Base-by-base conservation (phyloP, 169 alveolate species). In the Fabrea salina region DNA sequence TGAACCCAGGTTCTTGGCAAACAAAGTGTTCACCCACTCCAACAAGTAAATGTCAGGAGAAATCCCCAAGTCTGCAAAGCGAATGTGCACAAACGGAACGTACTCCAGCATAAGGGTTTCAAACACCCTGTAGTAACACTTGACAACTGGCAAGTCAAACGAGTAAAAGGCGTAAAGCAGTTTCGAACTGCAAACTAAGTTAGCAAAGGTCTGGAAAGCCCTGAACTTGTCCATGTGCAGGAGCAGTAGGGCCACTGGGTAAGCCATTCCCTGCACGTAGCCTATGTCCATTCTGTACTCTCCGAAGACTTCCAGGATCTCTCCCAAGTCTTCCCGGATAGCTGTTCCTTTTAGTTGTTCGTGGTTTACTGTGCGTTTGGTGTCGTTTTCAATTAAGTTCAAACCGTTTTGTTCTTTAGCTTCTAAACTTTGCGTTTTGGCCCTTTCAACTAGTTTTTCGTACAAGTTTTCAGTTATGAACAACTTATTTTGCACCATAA, bases 221-320 rank as follows among this genome's bases (percentile, higher is more conserved):
- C 72, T 70, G 59, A 76, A 88, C 76, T 83, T 86, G 35, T 86
- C 93, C 86, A 85, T 82, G 59, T 91, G 83, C 49, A 91, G 57
- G 16, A 91, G 50, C 56, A 87, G 66, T 5, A 88, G 58, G 5
- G 85, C 95, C 5, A 92, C 93, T 4, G 88, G 81, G 79, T 88
- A 91, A 19, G 91, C 81, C 91, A 91, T 86, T 39, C 95, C 95
- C 78, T 91, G 86, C 1, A 91, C 92, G 79, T 91, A 91, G 4
- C 95, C 95, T 5, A 91, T 85, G 74, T 91, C 95, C 22, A 86
- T 86, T 39, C 89, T 43, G 35, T 66, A 72, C 68, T 13, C 78
- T 1, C 61, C 78, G 33, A 67, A 67, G n/a, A 22, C 59, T 43
- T 67, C 32, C 19, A 67, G 33, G 8, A 67, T 22, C 3, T 67